phyloP scores from a whole-genome alignment of 768 basidiomycete genomes.

The Dentipellis sp. region DNA sequence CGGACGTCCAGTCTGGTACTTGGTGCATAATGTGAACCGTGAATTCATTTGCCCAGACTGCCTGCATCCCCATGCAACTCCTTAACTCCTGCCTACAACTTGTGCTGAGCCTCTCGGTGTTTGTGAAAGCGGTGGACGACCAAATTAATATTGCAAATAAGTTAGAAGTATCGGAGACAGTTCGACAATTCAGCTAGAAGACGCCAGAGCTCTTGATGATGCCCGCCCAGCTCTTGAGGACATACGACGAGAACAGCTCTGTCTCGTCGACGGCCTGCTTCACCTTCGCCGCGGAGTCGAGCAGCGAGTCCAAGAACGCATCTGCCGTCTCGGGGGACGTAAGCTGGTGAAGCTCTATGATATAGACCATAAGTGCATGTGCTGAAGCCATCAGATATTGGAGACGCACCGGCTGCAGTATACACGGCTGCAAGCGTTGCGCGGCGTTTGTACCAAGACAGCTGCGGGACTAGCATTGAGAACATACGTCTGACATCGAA shows the following conservation, averaged over 20 bases:
- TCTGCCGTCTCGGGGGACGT: slow-evolving; percentile 61
- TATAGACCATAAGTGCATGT: too few species aligned
- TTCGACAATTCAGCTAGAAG: slow-evolving; percentile 14
- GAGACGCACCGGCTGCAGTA: slow-evolving; percentile 49
- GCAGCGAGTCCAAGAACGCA: slow-evolving; percentile 56
- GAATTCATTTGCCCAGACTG: too few species aligned
- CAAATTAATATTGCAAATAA: too few species aligned
- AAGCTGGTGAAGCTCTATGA: slow-evolving; percentile 70
- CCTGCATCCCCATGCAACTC: too few species aligned
- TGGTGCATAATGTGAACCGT: too few species aligned
- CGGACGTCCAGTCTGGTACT: too few species aligned
- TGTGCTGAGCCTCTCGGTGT: too few species aligned
- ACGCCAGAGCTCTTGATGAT: slow-evolving; percentile 63
- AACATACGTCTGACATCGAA: not conserved
- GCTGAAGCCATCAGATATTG: too few species aligned
- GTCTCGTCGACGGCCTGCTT: slow-evolving; percentile 43
- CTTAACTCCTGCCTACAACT: too few species aligned
- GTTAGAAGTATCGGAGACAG: too few species aligned
- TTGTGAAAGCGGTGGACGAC: too few species aligned
- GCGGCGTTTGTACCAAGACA: slow-evolving; percentile 65
- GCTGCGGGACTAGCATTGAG: slow-evolving; percentile 25
- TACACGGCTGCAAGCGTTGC: slow-evolving; percentile 61
- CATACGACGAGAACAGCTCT: slow-evolving; percentile 46
- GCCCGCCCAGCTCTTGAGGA: slow-evolving; percentile 61
- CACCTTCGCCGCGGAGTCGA: slow-evolving; percentile 37